Evolutionary conservation across 306 rosid genomes (phyloP), one percentile per base, ranked within the genome.

Genomic region (Elaeagnus macrophylla): DNA sequence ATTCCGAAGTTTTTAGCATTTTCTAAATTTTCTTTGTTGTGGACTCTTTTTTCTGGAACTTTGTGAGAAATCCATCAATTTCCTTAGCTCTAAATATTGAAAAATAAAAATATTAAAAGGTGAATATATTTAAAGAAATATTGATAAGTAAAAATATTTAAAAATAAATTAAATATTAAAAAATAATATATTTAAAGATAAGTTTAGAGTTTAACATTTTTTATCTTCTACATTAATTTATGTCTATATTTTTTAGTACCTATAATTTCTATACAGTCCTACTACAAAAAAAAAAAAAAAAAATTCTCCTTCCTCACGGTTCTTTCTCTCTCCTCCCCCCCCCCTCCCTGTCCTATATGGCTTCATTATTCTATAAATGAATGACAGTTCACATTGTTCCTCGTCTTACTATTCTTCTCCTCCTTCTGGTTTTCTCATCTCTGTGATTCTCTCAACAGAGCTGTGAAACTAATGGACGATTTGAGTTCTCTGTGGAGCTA

Each of bases 401-500:
- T 49, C 49, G 71, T 68, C 81, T 77, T 60, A 16, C 7, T 52
- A 49, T 48, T 53, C 69, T 25, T 67, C 16, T 39, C 48, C 13
- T 9, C 5, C 36, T 2, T 20, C 10, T 14, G 32, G 10, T 35
- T 7, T 18, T 9, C 25, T 53, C 39, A 56, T 16, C 53, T 55
- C 47, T 12, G 12, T 13, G 12, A 19, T 39, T 10, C 13, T 37
- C 35, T 48, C 14, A 39, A 62, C 45, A 11, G n/a, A 55, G 60
- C 18, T 12, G 35, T 2, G 18, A 39, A n/a, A 65, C 50, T n/a
- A n/a, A 88, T 83, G 93, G 85, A 89, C 60, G 69, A 79, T 8
- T 45, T 81, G 51, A 67, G 65, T 62, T 71, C 75, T 16, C 32
- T 66, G 4, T 79, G 86, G 85, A 67, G 51, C 52, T 68, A 42